These are phyloP conservation scores for Wickerhamomyces ciferrii DNA, from an alignment of 805 yeast genomes.

Conservation along the genomic window DNA sequence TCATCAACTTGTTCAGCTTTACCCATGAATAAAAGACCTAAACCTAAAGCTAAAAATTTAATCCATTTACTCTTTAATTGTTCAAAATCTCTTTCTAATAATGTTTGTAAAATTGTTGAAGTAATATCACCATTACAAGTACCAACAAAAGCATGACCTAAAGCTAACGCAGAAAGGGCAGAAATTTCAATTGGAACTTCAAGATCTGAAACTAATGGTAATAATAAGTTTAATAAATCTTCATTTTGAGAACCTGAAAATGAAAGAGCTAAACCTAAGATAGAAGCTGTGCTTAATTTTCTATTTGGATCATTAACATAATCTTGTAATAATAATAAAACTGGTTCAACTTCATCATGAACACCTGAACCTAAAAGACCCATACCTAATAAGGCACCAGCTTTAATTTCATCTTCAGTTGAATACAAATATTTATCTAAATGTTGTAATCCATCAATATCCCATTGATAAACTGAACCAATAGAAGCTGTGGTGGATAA, in stretches of 20 bases:
- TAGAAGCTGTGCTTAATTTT: constrained; percentile 71
- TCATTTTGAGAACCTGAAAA: constrained; percentile 92
- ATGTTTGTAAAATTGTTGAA: constrained; percentile 83
- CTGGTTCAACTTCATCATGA: constrained; percentile 94
- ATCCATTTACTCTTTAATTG: constrained; percentile 86
- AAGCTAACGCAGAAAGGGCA: constrained; percentile 81
- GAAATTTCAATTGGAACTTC: constrained; percentile 72
- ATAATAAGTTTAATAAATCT: constrained; percentile 68
- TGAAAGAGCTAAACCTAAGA: constrained; percentile 88
- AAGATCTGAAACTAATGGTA: constrained; percentile 79
- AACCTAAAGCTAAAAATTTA: constrained; percentile 84
- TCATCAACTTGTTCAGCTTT: constrained; percentile 92
- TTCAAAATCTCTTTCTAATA: constrained; percentile 74
- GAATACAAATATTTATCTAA: constrained; percentile 87
- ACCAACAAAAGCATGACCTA: constrained; percentile 94
- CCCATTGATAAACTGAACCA: constrained; percentile 91
- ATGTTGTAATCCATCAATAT: constrained; percentile 83
- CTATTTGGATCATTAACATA: constrained; percentile 63
- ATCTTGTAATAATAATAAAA: constrained; percentile 80
- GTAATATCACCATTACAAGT: constrained; percentile 94
- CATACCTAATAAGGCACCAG: constrained; percentile 95
- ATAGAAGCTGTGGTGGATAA: constrained; percentile 85
- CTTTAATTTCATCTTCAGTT: constrained; percentile 80
- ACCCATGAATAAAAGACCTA: constrained; percentile 89
- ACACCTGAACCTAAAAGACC: constrained; percentile 91